Evolutionary conservation across 140 eudicot genomes (phyloP), one percentile per base, ranked within the genome.

Genomic region (Cichorium intybus): DNA sequence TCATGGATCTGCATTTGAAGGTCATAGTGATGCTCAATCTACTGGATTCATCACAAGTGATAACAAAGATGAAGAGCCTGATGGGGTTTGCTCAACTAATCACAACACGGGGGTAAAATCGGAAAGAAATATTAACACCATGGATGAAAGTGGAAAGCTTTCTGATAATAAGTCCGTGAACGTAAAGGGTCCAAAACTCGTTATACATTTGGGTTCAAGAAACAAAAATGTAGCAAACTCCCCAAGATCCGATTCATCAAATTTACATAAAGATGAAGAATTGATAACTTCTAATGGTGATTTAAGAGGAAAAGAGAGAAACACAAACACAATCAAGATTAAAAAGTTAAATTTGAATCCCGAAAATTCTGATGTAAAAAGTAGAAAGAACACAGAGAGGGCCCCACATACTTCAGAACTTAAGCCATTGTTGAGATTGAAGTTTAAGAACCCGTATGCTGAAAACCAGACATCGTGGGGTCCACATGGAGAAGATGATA

Each of bases 141-240:
- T 60, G 49, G 62, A 39, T 33, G 88, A 79, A 43, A 64, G 33
- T 51, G 75, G 78, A 28, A 75, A 71, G 60, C 64, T 37, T 60
- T 64, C 67, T 41, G 77, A 82, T 47, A 74, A 82, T 47, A 74
- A 72, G 57, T 63, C 81, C 7, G 77, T 72, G 77, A 71, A 70
- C 59, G 23, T 79, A 26, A 81, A 81, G 78, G 95, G 92, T 45
- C 86, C 93, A 10, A 90, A 90, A 81, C 82, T 90, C 20, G 97
- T 90, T 59, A 90, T 90, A 68, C 97, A 86, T 73, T 75, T 90
- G 70, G 93, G 95, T 31, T 75, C 73, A n/a, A 74, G 93, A 58
- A 79, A 66, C 77, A 81, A 60, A 80, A 81, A 74, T 33, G 21
- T 72, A 10, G 34, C 76, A 24, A 57, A 63, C 63, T 72, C 90